Percentiles rank a stretch among this genome's conserved stretches.
These are phyloP conservation scores for Chlamydomonas asymmetrica DNA, from an alignment of 139 green algal genomes.

Conservation along the genomic window DNA sequence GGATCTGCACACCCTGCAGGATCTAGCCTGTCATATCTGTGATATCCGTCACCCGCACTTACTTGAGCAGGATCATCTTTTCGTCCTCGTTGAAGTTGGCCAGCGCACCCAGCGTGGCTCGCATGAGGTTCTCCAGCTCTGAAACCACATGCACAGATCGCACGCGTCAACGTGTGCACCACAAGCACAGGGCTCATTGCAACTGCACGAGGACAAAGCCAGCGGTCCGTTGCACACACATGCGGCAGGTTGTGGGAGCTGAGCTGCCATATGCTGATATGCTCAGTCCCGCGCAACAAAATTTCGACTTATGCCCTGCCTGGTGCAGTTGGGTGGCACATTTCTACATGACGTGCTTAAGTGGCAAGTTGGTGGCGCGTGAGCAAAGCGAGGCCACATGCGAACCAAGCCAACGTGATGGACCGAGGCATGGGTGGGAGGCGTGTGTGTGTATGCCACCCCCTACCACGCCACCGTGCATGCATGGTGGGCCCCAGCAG, in stretches of 20 bases:
- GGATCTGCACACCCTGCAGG: too few species aligned
- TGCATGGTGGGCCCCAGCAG: not conserved
- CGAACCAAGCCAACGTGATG: too few species aligned
- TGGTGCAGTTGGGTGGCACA: too few species aligned
- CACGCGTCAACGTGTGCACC: not conserved
- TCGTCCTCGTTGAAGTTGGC: conserved; percentile 67
- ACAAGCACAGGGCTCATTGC: not conserved
- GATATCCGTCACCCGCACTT: not conserved
- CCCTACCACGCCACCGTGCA: not conserved
- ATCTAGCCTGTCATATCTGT: too few species aligned
- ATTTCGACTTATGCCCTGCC: not conserved
- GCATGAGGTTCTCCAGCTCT: conserved; percentile 61
- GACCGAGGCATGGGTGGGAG: not conserved
- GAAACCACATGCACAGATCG: not conserved
- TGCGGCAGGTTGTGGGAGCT: not conserved
- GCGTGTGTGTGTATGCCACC: not conserved
- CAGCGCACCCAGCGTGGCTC: conserved; percentile 51
- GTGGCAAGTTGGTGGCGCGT: too few species aligned
- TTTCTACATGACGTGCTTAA: too few species aligned
- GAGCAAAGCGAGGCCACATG: not conserved
- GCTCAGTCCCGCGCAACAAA: not conserved
- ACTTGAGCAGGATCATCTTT: conserved; percentile 49
- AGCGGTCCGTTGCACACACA: not conserved
- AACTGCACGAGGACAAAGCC: not conserved
- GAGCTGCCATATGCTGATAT: not conserved